These are phyloP conservation scores for Phlebopus sp. DNA, from an alignment of 1,284 basidiomycete genomes.

Conservation along the genomic window DNA sequence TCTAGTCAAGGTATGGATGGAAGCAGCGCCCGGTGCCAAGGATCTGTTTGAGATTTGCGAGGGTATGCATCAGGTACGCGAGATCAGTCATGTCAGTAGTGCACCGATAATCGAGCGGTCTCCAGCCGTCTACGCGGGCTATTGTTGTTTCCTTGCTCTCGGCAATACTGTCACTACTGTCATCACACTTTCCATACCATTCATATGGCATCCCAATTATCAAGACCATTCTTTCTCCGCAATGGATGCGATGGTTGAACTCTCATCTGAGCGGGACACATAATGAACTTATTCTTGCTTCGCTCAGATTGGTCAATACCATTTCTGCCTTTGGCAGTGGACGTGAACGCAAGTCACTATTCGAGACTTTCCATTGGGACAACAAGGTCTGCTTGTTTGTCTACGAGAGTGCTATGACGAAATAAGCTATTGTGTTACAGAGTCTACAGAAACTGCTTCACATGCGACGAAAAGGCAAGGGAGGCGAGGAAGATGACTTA, in stretches of 20 bases:
- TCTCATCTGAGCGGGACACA: conserved; percentile 56
- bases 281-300: conserved; percentile 60
- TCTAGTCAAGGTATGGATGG: conserved; percentile 61
- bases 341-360: conserved; percentile 53
- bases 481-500: conserved; percentile 37
- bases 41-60: conserved; percentile 68
- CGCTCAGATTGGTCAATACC: conserved; percentile 59
- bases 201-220: conserved; percentile 56
- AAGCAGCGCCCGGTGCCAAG: conserved; percentile 48
- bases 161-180: conserved; percentile 54
- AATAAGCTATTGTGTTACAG: conserved; percentile 34
- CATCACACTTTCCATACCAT: conserved; percentile 65
- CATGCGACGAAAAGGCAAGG: conserved; percentile 62
- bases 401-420: neutral
- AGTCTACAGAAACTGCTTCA: conserved; percentile 61
- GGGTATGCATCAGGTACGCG: conserved; percentile 43
- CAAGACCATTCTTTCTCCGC: conserved; percentile 51
- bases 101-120: conserved; percentile 8
- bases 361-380: conserved; percentile 75
- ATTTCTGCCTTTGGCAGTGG: conserved; percentile 65
- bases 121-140: conserved; percentile 40
- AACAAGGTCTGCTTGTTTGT: conserved; percentile 48
- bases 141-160: conserved; percentile 54
- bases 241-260: conserved; percentile 55
- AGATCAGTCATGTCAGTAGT: conserved; percentile 3